Percentiles rank a stretch among this genome's conserved stretches.
Evolutionary conservation across 495 filamentous ascomycete genomes (phyloP).

Genomic region (Penicillium subrubescens): DNA sequence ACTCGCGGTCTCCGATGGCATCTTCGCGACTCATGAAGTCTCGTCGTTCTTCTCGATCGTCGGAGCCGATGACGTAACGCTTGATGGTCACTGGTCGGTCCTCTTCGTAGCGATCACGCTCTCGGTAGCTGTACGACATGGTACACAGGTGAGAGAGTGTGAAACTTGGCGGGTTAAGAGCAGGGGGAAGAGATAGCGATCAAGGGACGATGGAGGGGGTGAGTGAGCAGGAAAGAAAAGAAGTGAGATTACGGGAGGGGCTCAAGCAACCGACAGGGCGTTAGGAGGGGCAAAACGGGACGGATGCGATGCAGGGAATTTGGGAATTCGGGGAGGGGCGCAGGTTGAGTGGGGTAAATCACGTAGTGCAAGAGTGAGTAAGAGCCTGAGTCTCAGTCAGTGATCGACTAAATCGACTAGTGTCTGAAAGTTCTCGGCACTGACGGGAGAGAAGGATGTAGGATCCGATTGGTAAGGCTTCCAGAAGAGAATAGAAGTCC

Average conservation of each 20-base stretch:
- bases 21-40: constrained; percentile 46
- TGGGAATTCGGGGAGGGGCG: constrained; percentile 21
- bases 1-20: constrained; percentile 42
- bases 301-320: constrained; percentile 21
- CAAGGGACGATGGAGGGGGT: constrained; percentile 4
- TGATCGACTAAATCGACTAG: constrained; percentile 18
- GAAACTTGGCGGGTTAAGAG: constrained; percentile 1
- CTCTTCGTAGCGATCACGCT: constrained; percentile 49
- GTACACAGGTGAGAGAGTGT: constrained; percentile 14
- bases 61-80: constrained; percentile 51
- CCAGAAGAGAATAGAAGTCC: constrained; percentile 25
- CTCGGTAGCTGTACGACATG: constrained; percentile 51
- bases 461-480: constrained; percentile 26
- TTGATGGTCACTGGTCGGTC: constrained; percentile 50
- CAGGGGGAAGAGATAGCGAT: constrained; percentile 7
- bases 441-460: constrained; percentile 3
- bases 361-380: constrained; percentile 2
- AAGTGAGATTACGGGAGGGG: constrained; percentile 15
- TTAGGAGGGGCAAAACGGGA: constrained; percentile 4
- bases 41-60: constrained; percentile 43
- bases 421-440: constrained; percentile 7
- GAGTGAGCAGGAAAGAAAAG: not conserved
- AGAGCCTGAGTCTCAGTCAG: too few species aligned
- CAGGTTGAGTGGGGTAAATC: constrained; percentile 27
- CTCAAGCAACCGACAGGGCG: constrained; percentile 4